These are phyloP conservation scores for Backusella luteola DNA, from an alignment of 192 early-diverging fungal genomes.

Conservation along the genomic window DNA sequence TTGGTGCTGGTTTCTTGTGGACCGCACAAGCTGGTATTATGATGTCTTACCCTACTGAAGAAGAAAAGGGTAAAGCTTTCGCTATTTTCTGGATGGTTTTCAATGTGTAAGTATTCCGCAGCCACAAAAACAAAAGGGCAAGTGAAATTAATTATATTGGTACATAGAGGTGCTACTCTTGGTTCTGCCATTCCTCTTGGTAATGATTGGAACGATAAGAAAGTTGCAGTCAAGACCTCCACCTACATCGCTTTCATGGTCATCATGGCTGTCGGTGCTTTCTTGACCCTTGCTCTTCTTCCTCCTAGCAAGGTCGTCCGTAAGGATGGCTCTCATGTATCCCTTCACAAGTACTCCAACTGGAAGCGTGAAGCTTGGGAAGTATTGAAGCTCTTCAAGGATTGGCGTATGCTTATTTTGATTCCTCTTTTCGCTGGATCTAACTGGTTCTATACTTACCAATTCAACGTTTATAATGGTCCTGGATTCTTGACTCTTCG, in stretches of 20 bases:
- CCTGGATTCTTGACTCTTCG: slow-evolving; percentile 62
- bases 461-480: slow-evolving; percentile 65
- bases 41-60: slow-evolving; percentile 81
- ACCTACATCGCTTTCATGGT: slow-evolving; percentile 74
- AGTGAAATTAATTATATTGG: not conserved
- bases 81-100: slow-evolving; percentile 89
- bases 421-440: slow-evolving; percentile 68
- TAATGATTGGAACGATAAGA: slow-evolving; percentile 59
- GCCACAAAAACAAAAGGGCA: not conserved
- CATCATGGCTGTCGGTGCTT: slow-evolving; percentile 63
- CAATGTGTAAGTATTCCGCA: slow-evolving; percentile 44
- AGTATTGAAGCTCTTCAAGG: slow-evolving; percentile 56
- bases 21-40: slow-evolving; percentile 83
- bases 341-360: slow-evolving; percentile 68
- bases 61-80: slow-evolving; percentile 81
- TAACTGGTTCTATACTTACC: slow-evolving; percentile 83
- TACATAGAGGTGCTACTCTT: slow-evolving; percentile 69
- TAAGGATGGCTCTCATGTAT: slow-evolving; percentile 67
- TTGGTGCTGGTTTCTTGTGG: slow-evolving; percentile 79
- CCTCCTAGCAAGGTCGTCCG: slow-evolving; percentile 60
- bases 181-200: slow-evolving; percentile 75
- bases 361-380: slow-evolving; percentile 52
- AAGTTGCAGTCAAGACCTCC: slow-evolving; percentile 55
- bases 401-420: slow-evolving; percentile 67
- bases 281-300: slow-evolving; percentile 55